Conservation (phyloP, 2,329 filamentous ascomycete species). For the Colletotrichum caudatum region DNA sequence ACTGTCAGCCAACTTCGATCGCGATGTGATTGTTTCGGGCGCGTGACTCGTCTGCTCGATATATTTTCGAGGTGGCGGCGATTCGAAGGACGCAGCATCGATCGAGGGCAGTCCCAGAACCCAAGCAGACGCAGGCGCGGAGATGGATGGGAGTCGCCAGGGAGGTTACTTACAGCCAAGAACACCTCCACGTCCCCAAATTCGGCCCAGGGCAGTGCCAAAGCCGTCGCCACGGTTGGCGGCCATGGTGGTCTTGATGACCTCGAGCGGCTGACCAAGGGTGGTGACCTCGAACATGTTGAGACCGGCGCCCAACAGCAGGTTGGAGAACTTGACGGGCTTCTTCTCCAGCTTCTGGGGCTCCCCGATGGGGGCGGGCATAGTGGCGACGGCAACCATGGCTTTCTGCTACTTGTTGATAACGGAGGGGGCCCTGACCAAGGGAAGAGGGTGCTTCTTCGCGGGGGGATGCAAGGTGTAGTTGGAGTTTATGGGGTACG, state of each 20-base stretch:
- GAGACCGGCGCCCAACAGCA: slow-evolving; percentile 92
- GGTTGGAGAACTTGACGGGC: slow-evolving; percentile 99
- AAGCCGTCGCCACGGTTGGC: slow-evolving; percentile 94
- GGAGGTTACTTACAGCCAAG: slow-evolving; percentile 82
- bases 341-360: slow-evolving; percentile 87
- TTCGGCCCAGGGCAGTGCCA: slow-evolving; percentile 80
- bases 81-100: background rate
- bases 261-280: slow-evolving; percentile 86
- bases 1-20: slow-evolving; percentile 45
- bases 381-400: slow-evolving; percentile 72
- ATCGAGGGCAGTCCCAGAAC: background rate
- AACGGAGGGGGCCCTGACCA: slow-evolving; percentile 90
- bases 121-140: background rate
- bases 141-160: slow-evolving; percentile 19
- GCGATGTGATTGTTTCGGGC: background rate
- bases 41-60: background rate
- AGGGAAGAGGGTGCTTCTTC: slow-evolving; percentile 94
- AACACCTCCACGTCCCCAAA: slow-evolving; percentile 94
- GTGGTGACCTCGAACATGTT: slow-evolving; percentile 92
- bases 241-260: slow-evolving; percentile 99
- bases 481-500: slow-evolving; percentile 38
- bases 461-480: slow-evolving; percentile 57
- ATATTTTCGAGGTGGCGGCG: background rate
- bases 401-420: slow-evolving; percentile 58
- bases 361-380: slow-evolving; percentile 62